Evolutionary conservation across 345 rosid genomes (phyloP), one percentile per base, ranked within the genome.

Genomic region (Rhodomyrtus tomentosa): DNA sequence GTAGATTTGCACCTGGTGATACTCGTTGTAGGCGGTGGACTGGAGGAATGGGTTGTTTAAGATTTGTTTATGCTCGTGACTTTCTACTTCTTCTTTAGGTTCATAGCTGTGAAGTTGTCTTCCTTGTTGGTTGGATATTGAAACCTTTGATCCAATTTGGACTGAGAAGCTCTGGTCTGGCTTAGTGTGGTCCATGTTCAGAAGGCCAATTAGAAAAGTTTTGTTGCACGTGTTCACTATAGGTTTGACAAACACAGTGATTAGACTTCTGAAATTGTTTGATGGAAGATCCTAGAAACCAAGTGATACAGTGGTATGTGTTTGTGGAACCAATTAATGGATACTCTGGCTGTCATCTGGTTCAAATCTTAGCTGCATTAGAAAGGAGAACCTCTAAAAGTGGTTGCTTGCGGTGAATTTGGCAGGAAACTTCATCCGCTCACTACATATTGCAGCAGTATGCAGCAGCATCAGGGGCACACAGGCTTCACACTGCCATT

Each of bases 391-490:
- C 25, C 59, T 21, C 54, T 84, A 2, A 40, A 68, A 22, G 49
- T 73, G 55, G 53, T 21, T 55, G 32, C 24, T 24, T 16, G 32
- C 1, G 29, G 51, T 53, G 55, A 25, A 62, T n/a, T 54, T 87
- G 85, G 88, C 89, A 90, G 91, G 91, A 88, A 88, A 82, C 85
- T n/a, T 90, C 90, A 29, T 90, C 90, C 83, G 91, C 88, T 42
- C 91, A 88, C 82, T 89, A 89, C 81, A 89, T 89, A 88, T 72
- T 89, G 87, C 91, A 89, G 89, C 91, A 88, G 84, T 89, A 86
- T 81, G 86, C 85, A 15, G 90, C 88, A 50, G 91, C 90, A 42
- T 86, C 84, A 83, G 79, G 91, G 58, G 90, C 89, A 51, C 91
- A 89, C 40, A 88, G 84, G 83, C 86, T 88, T 82, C 91, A 90